Evolutionary conservation across 495 filamentous ascomycete genomes (phyloP), one percentile per base, ranked within the genome.

Genomic region (Lindgomyces ingoldianus): DNA sequence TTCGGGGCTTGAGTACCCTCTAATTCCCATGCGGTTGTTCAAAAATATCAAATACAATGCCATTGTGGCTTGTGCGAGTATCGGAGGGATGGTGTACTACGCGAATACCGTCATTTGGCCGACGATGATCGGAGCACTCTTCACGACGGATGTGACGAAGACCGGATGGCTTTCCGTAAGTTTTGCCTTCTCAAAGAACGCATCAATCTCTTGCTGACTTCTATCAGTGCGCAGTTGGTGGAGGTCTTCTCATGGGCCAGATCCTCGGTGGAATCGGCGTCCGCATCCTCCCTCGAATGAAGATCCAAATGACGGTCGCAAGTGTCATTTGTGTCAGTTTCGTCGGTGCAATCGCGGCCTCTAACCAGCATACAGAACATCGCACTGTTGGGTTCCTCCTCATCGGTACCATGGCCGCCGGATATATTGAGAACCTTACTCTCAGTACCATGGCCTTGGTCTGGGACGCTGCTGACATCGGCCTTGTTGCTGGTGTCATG

Each of bases 11-110:
- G 55, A 72, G 44, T 65, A 79, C 47, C 74, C 73, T 2, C 61
- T 76, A n/a, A 74, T 83, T 42, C 81, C 80, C 8, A 71, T 79
- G 49, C 72, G 74, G 16, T 71, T 83, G 25, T 79, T 83, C 61
- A 72, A 72, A 27, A 79, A 81, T 55, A 67, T 72, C 11, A 71
- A 75, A 14, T 82, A 79, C 62, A 71, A 74, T 48, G 76, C 76
- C 48, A 64, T 53, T 18, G 74, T 75, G 24, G 76, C 78, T 4
- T 72, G 72, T 62, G 74, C 75, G 21, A 76, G 74, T 12, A 70
- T 76, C 19, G 75, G 73, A 9, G 72, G 71, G 46, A 72, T 73
- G 62, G 70, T 76, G n/a, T 78, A 75, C 60, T 80, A 72, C 70
- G 69, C 71, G 16, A 73, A 75, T 57, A 70, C 73, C 33, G 59